Base-by-base conservation (phyloP, 352 stramenopile genomes). In the Pilasporangium apinafurcum region DNA sequence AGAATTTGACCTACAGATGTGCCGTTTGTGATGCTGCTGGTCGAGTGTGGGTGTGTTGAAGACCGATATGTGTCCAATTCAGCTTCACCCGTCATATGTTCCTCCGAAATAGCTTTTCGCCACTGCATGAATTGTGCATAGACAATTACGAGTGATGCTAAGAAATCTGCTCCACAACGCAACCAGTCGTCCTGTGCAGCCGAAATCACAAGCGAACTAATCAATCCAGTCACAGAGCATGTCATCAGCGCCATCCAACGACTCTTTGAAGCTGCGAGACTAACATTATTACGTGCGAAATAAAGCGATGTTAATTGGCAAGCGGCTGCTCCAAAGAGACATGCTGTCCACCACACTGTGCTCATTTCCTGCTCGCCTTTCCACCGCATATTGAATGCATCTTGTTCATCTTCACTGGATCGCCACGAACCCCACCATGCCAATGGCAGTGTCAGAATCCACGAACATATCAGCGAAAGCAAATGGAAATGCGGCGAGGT, bases 181-280 rank as follows among this genome's bases (percentile, higher is more conserved):
- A 86, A 49, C 70, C 65, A 84, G 35, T 73, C 56, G 5, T 65
- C 56, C 33, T 84, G 59, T 49, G 62, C 64, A 12, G 62, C 47
- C 21, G 56, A 60, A 17, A 70, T 51, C 13, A 63, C 21, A 16
- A 81, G 37, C 27, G 63, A 75, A 33, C 77, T 34, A 2, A 68
- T 0, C 9, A 81, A 60, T 17, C 70, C 70, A 6, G 57, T 77
- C 20, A 46, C 39, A 2, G 53, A 59, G n/a, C 56, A 68, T 46
- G 66, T 56, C 25, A 83, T 62, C 32, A 71, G 41, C 29, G 68
- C 56, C 41, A 62, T 48, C 55, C 41, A 56, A 20, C 24, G 57
- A 47, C 42, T 60, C 34, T 45, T 62, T 14, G 57, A 68, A 16
- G 53, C 52, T 6, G 52, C 37, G 29, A 54, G 51, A 25, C 42